Conservation (phyloP, 2,329 filamentous ascomycete species). For the Microcyclospora tardicrescens region DNA sequence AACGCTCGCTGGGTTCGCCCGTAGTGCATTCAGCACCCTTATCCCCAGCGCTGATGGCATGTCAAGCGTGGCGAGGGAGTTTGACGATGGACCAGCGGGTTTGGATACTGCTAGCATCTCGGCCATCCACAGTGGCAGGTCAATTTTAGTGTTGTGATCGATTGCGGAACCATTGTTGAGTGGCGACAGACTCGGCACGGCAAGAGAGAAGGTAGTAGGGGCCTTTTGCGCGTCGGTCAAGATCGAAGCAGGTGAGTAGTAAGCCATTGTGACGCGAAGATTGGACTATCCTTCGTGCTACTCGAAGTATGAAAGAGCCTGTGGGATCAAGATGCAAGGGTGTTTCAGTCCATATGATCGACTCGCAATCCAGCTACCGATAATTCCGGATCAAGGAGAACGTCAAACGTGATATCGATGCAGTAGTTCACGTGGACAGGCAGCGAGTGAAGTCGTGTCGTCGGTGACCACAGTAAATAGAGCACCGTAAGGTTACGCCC, state of each 20-base stretch:
- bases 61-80: slow-evolving; percentile 63
- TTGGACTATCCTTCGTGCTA: too few species aligned
- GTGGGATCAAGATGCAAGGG: too few species aligned
- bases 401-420: too few species aligned
- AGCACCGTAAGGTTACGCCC: too few species aligned
- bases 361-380: too few species aligned
- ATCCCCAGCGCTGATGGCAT: slow-evolving; percentile 64
- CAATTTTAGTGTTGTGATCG: slow-evolving; percentile 65
- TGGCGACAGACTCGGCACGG: slow-evolving; percentile 75
- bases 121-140: slow-evolving; percentile 84
- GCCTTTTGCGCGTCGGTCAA: slow-evolving; percentile 88
- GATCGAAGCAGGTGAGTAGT: slow-evolving; percentile 77
- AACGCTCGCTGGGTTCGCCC: slow-evolving; percentile 77
- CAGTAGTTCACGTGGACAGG: too few species aligned
- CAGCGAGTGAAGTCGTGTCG: too few species aligned
- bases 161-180: slow-evolving; percentile 62
- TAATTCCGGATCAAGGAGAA: too few species aligned
- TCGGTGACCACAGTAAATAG: too few species aligned
- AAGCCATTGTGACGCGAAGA: slow-evolving; percentile 35
- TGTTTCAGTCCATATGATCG: too few species aligned
- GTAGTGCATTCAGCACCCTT: slow-evolving; percentile 76
- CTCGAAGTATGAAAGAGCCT: too few species aligned
- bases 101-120: slow-evolving; percentile 70
- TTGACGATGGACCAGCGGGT: slow-evolving; percentile 26
- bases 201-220: slow-evolving; percentile 86